These are phyloP conservation scores for Cyamopsis tetragonoloba DNA, from an alignment of 306 rosid genomes.

Conservation along the genomic window DNA sequence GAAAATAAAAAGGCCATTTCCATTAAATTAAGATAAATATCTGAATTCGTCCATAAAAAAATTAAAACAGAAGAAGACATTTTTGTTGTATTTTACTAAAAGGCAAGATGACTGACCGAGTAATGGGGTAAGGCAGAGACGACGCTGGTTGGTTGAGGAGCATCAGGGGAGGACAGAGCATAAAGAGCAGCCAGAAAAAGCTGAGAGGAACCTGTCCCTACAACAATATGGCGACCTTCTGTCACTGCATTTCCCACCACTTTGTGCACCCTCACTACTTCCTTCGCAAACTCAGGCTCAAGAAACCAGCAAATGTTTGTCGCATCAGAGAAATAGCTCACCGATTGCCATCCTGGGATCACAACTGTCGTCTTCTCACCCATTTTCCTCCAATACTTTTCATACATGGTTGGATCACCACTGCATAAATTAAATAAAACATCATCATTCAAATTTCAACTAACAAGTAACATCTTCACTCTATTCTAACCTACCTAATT, in stretches of 20 bases:
- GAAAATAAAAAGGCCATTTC: too few species aligned
- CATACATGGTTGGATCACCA: constrained; percentile 87
- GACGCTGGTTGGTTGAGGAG: constrained; percentile 53
- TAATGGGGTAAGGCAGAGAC: constrained; percentile 76
- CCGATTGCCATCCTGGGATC: constrained; percentile 76
- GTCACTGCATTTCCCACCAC: constrained; percentile 81
- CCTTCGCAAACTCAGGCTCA: constrained; percentile 60
- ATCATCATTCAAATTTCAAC: neutral
- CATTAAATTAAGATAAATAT: too few species aligned
- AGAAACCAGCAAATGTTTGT: constrained; percentile 75
- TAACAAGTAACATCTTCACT: constrained; percentile 7
- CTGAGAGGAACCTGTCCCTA: constrained; percentile 97
- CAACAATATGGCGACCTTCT: constrained; percentile 63
- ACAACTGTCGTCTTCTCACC: constrained; percentile 57
- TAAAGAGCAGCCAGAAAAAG: constrained; percentile 73
- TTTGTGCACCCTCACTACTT: constrained; percentile 63
- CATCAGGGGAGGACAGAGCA: constrained; percentile 61
- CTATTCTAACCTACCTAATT: too few species aligned
- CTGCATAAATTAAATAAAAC: constrained; percentile 36
- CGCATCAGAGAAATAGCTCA: constrained; percentile 71
- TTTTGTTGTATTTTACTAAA: too few species aligned
- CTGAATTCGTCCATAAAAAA: too few species aligned
- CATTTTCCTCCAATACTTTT: constrained; percentile 58
- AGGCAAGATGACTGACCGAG: constrained; percentile 69
- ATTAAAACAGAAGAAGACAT: too few species aligned